Base-by-base conservation (phyloP, 805 yeast genomes). In the Ogataea nakhonphanomensis region DNA sequence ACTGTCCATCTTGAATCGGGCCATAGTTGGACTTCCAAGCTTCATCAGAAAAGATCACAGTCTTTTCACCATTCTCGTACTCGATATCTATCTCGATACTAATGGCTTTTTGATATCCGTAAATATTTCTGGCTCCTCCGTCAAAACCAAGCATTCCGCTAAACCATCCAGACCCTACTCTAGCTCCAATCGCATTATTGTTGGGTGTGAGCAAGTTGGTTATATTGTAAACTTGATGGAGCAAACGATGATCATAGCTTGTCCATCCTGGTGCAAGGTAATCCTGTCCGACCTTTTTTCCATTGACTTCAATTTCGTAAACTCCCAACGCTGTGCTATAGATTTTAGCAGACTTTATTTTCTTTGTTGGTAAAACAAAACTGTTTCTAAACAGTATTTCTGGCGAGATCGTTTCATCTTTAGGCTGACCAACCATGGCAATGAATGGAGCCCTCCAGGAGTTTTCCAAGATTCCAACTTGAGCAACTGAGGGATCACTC, bases 181-280 rank as follows among this genome's bases (percentile, higher is more conserved):
- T 38, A 15, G 49, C 48, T 6, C 50, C 48, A 30, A 53, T 41
- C 12, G 47, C 54, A 39, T 52, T 50, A 10, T 14, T 33, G 8
- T 39, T 43, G n/a, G 11, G 12, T 11, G 25, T 26, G 10, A 53
- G 30, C 11, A 41, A 37, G 4, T 35, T 29, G 11, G 48, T 33
- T 17, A 56, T 52, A 40, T 54, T 57, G 35, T 50, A 50, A 7
- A 46, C 48, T 24, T 48, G 55, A 25, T 55, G 53, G 22, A 45
- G 42, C 11, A 55, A 13, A 6, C 60, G 35, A 35, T 51, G 46
- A 9, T 48, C 36, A 37, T 55, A 55, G 24, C 53, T 48, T 5
- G 58, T 55, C 59, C 58, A 55, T 7, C 60, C 60, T 6, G 60
- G 60, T 10, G 51, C 50, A 10, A 55, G 43, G 29, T 38, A 36